Evolutionary conservation across 306 rosid genomes (phyloP).

Genomic region (Luffa aegyptiaca): DNA sequence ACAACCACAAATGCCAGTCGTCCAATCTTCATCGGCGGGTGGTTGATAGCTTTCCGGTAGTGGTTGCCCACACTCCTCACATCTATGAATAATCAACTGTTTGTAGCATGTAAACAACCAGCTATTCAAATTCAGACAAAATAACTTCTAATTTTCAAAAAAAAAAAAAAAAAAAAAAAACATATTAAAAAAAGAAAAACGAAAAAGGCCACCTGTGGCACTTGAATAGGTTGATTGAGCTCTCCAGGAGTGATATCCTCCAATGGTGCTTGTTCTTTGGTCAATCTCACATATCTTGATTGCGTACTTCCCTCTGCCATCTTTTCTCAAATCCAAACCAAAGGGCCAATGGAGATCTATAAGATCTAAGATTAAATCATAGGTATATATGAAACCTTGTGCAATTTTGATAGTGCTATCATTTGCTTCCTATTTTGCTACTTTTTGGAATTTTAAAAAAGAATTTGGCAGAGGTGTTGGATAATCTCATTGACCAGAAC

Average conservation of each 20-base stretch:
- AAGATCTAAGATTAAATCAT: background rate
- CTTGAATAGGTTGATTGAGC: slow-evolving; percentile 88
- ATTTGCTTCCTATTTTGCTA: background rate
- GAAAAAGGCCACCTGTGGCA: slow-evolving; percentile 57
- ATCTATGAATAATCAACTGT: slow-evolving; percentile 61
- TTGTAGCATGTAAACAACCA: background rate
- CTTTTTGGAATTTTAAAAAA: too few relatives aligned
- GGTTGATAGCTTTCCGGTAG: slow-evolving; percentile 93
- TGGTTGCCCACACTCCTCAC: slow-evolving; percentile 85
- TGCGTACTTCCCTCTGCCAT: slow-evolving; percentile 58
- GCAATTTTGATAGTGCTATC: background rate
- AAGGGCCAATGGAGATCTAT: background rate
- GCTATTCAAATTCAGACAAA: too few relatives aligned
- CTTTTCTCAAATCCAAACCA: slow-evolving; percentile 7
- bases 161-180: too few relatives aligned
- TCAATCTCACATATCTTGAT: slow-evolving; percentile 79
- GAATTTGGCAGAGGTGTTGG: background rate
- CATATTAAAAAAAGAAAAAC: too few relatives aligned
- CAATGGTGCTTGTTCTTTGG: slow-evolving; percentile 56
- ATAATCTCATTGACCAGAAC: background rate
- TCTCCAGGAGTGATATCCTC: slow-evolving; percentile 89
- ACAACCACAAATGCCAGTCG: slow-evolving; percentile 80
- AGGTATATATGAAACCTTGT: background rate
- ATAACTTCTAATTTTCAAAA: too few relatives aligned
- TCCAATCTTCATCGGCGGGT: slow-evolving; percentile 93